Conservation (phyloP, 2,329 filamentous ascomycete genomes). For the Paraphoma chrysanthemicola region DNA sequence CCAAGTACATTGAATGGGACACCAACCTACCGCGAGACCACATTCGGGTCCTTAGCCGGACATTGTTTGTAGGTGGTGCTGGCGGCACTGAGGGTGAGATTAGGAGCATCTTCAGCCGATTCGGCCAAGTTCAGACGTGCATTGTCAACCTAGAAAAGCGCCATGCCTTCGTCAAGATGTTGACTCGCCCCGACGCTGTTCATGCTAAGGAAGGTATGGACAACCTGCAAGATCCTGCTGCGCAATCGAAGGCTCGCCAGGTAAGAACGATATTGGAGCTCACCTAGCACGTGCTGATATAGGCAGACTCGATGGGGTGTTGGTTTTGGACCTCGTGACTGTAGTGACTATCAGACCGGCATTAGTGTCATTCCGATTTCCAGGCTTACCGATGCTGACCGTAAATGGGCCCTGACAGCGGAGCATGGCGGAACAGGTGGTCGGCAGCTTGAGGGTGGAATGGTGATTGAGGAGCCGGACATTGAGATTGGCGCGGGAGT, state of each 20-base stretch:
- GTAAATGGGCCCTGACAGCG: slow-evolving; percentile 95
- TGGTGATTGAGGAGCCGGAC: slow-evolving; percentile 95
- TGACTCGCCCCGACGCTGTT: slow-evolving; percentile 84
- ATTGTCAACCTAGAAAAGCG: slow-evolving; percentile 98
- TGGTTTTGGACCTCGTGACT: slow-evolving; percentile 94
- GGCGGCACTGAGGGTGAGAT: slow-evolving; percentile 77
- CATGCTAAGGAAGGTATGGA: slow-evolving; percentile 88
- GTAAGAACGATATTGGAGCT: slow-evolving; percentile 26
- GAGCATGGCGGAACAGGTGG: slow-evolving; percentile 94
- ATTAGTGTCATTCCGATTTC: slow-evolving; percentile 92
- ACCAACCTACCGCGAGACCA: slow-evolving; percentile 72
- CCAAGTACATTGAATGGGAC: slow-evolving; percentile 85
- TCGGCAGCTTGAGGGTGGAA: slow-evolving; percentile 76
- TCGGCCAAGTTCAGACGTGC: slow-evolving; percentile 91
- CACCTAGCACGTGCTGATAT: slow-evolving; percentile 19
- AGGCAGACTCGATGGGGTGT: slow-evolving; percentile 92
- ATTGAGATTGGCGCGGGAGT: slow-evolving; percentile 98
- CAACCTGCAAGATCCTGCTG: slow-evolving; percentile 72
- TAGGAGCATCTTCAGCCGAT: slow-evolving; percentile 78
- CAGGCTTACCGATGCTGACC: slow-evolving; percentile 92
- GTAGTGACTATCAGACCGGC: slow-evolving; percentile 92
- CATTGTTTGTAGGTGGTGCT: slow-evolving; percentile 94
- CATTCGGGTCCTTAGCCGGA: slow-evolving; percentile 88
- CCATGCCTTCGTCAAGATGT: slow-evolving; percentile 99
- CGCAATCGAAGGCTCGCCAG: slow-evolving; percentile 67